Evolutionary conservation across 2,329 filamentous ascomycete genomes (phyloP), one percentile per base, ranked within the genome.

Genomic region (Colletotrichum sp.): DNA sequence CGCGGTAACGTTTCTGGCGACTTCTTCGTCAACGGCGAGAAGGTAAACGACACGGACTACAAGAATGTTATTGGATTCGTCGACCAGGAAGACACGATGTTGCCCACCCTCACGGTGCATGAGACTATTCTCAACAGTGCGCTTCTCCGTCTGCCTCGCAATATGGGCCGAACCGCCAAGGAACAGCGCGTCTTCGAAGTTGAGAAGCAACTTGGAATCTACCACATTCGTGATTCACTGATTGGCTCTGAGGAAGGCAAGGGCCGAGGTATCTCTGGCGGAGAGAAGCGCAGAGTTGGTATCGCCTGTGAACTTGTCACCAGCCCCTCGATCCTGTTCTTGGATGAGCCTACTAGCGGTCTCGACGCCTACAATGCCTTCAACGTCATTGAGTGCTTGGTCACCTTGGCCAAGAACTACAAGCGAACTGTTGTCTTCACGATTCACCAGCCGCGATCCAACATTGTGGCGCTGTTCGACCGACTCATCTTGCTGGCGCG

Each of bases 231-330:
- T 70, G 95, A 99, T 84, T 98, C 98, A 57, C 89, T 98, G 68
- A 98, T 99, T 80, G 97, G 97, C 3, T 99, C 96, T 0, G 97
- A 98, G 85, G 97, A 99, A 86, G 95, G 95, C 68, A 96, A 94
- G 77, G 96, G 96, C 13, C 95, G 97, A 76, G 98, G 98, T 34
- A 98, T 99, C 71, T 99, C 97, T 72, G 97, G 97, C 69, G 97
- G 97, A 78, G 97, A 99, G 86, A 99, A 99, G 86, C 92, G 97
- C 78, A 93, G 97, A 81, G 97, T 99, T 65, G 96, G 96, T 64
- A 99, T 99, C 81, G 97, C 98, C 64, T 99, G 98, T 85, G 97
- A 99, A 83, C 91, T 99, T 71, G 97, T 99, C 76, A 99, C 97
- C 7, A 98, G 96, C 81, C 97, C 97, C 5, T 98, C 96, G 76